phyloP scores from a whole-genome alignment of 306 rosid species.

The Sindora glabra region DNA sequence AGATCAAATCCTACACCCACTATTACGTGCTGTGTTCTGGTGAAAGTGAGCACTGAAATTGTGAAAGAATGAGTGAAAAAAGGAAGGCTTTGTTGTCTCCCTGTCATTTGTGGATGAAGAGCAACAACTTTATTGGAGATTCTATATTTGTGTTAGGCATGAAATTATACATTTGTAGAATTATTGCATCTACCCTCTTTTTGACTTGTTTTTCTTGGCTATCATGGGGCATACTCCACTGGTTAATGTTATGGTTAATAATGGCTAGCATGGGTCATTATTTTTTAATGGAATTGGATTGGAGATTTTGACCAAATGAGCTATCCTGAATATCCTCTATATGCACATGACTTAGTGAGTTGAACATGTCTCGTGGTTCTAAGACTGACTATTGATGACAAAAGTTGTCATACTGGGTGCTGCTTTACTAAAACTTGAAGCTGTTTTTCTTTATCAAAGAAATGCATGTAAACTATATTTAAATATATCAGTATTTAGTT shows the following conservation, averaged over 20 bases:
- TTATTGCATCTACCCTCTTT: background rate
- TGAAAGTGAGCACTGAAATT: constrained; percentile 2
- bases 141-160: background rate
- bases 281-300: constrained; percentile 3
- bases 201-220: background rate
- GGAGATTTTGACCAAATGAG: background rate
- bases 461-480: background rate
- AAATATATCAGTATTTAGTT: constrained; percentile 8
- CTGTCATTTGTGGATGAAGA: constrained; percentile 7
- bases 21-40: constrained; percentile 1
- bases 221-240: background rate
- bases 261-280: background rate
- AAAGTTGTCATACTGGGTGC: constrained; percentile 12
- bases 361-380: background rate
- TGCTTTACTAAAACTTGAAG: background rate
- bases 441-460: background rate
- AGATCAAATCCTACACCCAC: constrained; percentile 7
- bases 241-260: background rate
- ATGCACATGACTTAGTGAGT: background rate
- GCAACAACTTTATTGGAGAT: constrained; percentile 2
- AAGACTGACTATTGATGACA: constrained; percentile 6
- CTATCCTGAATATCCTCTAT: background rate
- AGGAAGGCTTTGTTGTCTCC: constrained; percentile 5
- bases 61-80: background rate
- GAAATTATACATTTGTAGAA: background rate